A percentile compares a stretch with the other conserved stretches of the same genome.
phyloP scores from a whole-genome alignment of 2,329 filamentous ascomycete genomes.

The Cladosporium phlei region DNA sequence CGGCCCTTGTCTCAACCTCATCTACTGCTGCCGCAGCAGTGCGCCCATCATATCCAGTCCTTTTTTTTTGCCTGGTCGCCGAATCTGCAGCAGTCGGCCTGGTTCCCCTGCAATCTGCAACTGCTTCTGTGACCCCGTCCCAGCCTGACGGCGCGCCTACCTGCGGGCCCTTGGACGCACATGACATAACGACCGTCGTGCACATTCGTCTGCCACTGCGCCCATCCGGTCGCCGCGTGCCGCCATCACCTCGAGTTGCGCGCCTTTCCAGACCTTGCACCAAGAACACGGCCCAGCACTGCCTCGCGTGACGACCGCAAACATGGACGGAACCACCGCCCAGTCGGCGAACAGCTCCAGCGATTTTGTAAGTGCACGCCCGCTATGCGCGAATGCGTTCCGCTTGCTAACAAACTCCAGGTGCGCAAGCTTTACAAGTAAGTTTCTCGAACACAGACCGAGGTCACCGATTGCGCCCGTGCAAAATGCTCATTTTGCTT shows the following conservation, averaged over 20 bases:
- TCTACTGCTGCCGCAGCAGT: constrained; percentile 9
- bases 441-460: constrained; percentile 35
- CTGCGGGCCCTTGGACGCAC: constrained; percentile 12
- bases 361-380: constrained; percentile 72
- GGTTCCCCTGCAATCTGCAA: neutral
- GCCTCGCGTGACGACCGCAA: constrained; percentile 15
- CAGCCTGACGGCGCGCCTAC: constrained; percentile 10
- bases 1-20: constrained; percentile 7
- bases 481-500: constrained; percentile 2
- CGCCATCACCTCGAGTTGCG: constrained; percentile 13
- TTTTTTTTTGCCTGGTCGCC: neutral
- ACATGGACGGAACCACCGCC: constrained; percentile 43
- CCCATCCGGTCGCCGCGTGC: constrained; percentile 12
- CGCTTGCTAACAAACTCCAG: constrained; percentile 45
- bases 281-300: constrained; percentile 3
- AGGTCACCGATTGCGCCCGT: constrained; percentile 11
- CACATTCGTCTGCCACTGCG: constrained; percentile 11
- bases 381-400: constrained; percentile 9
- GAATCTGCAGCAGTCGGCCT: constrained; percentile 9
- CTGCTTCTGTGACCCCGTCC: neutral
- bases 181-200: constrained; percentile 19
- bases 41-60: constrained; percentile 1
- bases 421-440: constrained; percentile 99
- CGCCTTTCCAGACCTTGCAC: constrained; percentile 11
- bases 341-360: constrained; percentile 73